Evolutionary conservation across 169 alveolate genomes (phyloP).

Genomic region (Eimeria brunetti): DNA sequence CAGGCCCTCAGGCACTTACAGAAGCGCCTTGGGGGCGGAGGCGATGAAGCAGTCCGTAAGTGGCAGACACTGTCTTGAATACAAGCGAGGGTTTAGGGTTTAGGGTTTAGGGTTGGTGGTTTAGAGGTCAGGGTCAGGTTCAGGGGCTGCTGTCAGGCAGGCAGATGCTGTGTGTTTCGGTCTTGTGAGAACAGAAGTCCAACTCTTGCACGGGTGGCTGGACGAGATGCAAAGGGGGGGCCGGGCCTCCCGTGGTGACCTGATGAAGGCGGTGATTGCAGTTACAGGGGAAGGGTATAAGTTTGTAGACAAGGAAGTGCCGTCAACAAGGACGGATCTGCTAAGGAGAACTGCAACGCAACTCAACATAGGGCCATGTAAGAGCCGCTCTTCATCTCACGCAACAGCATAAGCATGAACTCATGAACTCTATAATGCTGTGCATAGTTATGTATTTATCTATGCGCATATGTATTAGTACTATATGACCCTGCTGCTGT

Average conservation of each 20-base stretch:
- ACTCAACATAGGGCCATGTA: constrained; percentile 13
- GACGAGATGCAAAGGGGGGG: not conserved
- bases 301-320: not conserved
- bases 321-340: constrained; percentile 53
- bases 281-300: not conserved
- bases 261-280: constrained; percentile 47
- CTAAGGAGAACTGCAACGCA: not conserved
- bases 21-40: not conserved
- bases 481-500: too few species aligned
- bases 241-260: not conserved
- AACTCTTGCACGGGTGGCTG: not conserved
- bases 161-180: not conserved
- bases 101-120: too few species aligned
- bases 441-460: too few species aligned
- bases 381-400: not conserved
- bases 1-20: not conserved
- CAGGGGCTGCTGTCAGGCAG: not conserved
- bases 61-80: not conserved
- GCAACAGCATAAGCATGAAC: not conserved
- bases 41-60: constrained; percentile 12
- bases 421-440: too few species aligned
- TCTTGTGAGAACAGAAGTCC: constrained; percentile 16
- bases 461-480: too few species aligned
- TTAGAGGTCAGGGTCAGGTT: too few species aligned
- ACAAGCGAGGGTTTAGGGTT: too few species aligned